phyloP scores from a whole-genome alignment of 257 asterid species.

The Scutellaria minor region DNA sequence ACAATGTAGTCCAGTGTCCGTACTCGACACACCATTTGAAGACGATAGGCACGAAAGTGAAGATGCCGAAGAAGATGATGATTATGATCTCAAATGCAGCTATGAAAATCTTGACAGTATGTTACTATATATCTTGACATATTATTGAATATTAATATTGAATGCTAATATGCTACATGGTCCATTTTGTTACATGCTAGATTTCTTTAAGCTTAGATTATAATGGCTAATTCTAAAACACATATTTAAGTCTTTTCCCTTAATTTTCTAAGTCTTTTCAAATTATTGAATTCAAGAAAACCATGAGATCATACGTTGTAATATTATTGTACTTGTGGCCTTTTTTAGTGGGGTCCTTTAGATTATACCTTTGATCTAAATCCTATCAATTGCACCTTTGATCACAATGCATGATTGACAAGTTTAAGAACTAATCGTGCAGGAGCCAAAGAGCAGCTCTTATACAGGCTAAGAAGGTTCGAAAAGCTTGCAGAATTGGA shows the following conservation, averaged over 20 bases:
- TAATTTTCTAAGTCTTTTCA: background rate
- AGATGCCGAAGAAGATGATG: conserved; percentile 49
- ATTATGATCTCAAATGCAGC: conserved; percentile 60
- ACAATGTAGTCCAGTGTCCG: conserved; percentile 84
- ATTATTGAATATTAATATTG: too few relatives aligned
- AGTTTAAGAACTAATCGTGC: conserved; percentile 12
- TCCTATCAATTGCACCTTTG: conserved; percentile 7
- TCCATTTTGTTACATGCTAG: conserved; percentile 28
- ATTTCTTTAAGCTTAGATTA: conserved; percentile 18
- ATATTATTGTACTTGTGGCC: conserved; percentile 24
- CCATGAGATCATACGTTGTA: background rate
- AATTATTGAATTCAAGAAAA: conserved; percentile 6
- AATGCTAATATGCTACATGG: background rate
- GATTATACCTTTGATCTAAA: background rate
- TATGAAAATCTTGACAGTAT: conserved; percentile 78
- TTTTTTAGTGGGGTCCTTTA: conserved; percentile 11
- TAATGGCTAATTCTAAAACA: conserved; percentile 33
- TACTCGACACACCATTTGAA: conserved; percentile 70
- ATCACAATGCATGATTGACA: background rate
- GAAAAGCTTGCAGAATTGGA: conserved; percentile 80
- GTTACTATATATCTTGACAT: conserved; percentile 33
- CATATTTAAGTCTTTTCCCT: conserved; percentile 15
- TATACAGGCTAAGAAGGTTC: conserved; percentile 70
- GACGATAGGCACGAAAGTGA: conserved; percentile 48
- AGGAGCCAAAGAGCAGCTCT: conserved; percentile 87